phyloP scores from a whole-genome alignment of 208 protist genomes.

The Trypanosoma rangeli region DNA sequence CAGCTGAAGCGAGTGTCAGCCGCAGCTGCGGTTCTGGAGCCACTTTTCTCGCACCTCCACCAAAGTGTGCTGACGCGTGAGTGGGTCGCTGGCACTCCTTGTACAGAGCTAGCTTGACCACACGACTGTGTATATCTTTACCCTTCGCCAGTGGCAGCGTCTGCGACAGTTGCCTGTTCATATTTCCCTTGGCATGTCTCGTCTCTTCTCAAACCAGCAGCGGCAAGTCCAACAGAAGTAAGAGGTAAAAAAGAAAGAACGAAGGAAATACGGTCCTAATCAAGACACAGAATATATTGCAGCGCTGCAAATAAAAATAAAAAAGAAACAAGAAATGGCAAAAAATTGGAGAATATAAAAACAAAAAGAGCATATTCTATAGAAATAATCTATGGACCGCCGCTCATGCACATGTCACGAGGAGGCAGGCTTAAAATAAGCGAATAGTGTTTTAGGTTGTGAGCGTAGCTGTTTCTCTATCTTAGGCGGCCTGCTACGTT shows the following conservation, averaged over 20 bases:
- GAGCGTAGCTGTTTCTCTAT: conserved; percentile 11
- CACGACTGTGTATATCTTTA: conserved; percentile 74
- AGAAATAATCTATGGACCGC: not conserved
- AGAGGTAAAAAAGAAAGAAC: not conserved
- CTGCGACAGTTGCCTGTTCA: conserved; percentile 78
- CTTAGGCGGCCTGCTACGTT: conserved; percentile 5
- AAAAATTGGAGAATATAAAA: conserved; percentile 7
- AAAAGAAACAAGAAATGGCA: not conserved
- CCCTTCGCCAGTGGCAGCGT: conserved; percentile 85
- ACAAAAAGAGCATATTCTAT: conserved; percentile 10
- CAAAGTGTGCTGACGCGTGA: conserved; percentile 74
- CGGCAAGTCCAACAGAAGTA: not conserved
- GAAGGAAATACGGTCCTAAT: not conserved
- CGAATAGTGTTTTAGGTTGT: conserved; percentile 25
- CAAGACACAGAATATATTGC: not conserved
- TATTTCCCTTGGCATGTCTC: conserved; percentile 16
- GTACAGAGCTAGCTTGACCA: conserved; percentile 80
- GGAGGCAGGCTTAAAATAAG: conserved; percentile 26
- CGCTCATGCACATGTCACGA: not conserved
- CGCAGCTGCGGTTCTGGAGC: conserved; percentile 73
- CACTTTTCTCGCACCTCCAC: conserved; percentile 80
- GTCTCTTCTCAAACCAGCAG: not conserved
- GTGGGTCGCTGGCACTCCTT: conserved; percentile 79
- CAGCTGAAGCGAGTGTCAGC: conserved; percentile 80
- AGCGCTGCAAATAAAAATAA: not conserved